Percentiles rank a stretch among this genome's conserved stretches.
phyloP scores from a whole-genome alignment of 1,139 yeast species.

The Suhomyces coccinellae region DNA sequence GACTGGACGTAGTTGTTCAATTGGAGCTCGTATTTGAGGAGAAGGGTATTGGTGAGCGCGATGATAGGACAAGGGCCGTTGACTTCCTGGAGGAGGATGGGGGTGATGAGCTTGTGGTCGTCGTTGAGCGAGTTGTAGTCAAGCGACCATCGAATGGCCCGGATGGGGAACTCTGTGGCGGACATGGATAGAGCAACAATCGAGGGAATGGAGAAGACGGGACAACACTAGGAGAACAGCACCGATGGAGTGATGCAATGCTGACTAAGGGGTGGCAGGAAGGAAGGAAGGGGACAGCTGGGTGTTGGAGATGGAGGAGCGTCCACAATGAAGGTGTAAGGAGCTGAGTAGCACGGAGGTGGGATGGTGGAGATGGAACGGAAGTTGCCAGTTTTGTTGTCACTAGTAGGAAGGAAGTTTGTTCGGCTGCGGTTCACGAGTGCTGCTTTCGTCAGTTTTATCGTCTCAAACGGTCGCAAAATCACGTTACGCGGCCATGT shows the following conservation, averaged over 20 bases:
- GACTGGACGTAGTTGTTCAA: slow-evolving; percentile 11
- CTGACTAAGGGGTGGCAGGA: not conserved
- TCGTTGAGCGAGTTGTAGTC: slow-evolving; percentile 19
- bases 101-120: slow-evolving; percentile 40
- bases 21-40: slow-evolving; percentile 46
- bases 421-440: not conserved
- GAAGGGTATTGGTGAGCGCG: slow-evolving; percentile 72
- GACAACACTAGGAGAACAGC: not conserved
- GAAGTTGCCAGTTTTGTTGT: not conserved
- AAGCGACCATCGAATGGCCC: slow-evolving; percentile 22
- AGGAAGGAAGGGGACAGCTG: not conserved
- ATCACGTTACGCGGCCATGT: slow-evolving; percentile 2
- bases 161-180: slow-evolving; percentile 17
- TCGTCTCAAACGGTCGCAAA: slow-evolving; percentile 8
- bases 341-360: too few relatives aligned
- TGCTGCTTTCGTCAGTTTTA: slow-evolving; percentile 6
- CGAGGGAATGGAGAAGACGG: not conserved
- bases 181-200: too few relatives aligned
- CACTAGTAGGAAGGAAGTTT: not conserved
- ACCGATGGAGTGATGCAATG: not conserved
- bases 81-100: slow-evolving; percentile 73
- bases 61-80: slow-evolving; percentile 91
- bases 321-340: too few relatives aligned
- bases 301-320: too few relatives aligned
- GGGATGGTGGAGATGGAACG: not conserved